Percentiles rank a stretch among this genome's conserved stretches.
These are phyloP conservation scores for Pistacia atlantica DNA, from an alignment of 345 rosid genomes.

Conservation along the genomic window DNA sequence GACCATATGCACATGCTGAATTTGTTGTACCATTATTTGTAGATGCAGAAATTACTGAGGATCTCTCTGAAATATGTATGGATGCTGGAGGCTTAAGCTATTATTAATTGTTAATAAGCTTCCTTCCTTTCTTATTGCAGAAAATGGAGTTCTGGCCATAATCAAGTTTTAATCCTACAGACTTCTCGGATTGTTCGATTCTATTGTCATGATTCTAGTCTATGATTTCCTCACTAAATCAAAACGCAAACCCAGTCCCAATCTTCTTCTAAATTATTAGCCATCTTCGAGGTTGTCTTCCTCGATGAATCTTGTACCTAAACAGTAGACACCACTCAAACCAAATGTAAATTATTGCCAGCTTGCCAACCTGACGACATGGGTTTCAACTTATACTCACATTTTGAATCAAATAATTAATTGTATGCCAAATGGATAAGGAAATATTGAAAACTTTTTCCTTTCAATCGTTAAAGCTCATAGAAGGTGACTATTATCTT, in stretches of 20 bases:
- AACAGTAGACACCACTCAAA: background rate
- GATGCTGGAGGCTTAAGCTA: slow-evolving; percentile 25
- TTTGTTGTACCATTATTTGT: slow-evolving; percentile 20
- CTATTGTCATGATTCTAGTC: background rate
- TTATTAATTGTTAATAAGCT: slow-evolving; percentile 28
- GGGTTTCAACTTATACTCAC: too few relatives aligned
- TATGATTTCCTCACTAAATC: slow-evolving; percentile 1
- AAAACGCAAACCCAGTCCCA: background rate
- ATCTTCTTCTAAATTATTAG: background rate
- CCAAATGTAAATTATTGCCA: background rate
- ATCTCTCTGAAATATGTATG: slow-evolving; percentile 22
- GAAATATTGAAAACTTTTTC: too few relatives aligned
- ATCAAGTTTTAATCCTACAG: background rate
- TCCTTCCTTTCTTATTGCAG: slow-evolving; percentile 3
- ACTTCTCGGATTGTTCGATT: slow-evolving; percentile 14
- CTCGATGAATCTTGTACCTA: too few relatives aligned
- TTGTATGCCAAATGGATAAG: too few relatives aligned
- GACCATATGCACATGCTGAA: background rate
- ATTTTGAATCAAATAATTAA: too few relatives aligned
- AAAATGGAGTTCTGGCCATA: slow-evolving; percentile 8
- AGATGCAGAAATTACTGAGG: slow-evolving; percentile 17
- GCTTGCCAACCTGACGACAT: background rate
- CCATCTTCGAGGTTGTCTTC: background rate
- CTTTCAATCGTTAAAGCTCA: too few relatives aligned
- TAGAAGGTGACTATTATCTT: too few relatives aligned